Percentiles rank a stretch among this genome's conserved stretches.
phyloP scores from a whole-genome alignment of 2,329 filamentous ascomycete genomes.

The Epichloe coenophiala region DNA sequence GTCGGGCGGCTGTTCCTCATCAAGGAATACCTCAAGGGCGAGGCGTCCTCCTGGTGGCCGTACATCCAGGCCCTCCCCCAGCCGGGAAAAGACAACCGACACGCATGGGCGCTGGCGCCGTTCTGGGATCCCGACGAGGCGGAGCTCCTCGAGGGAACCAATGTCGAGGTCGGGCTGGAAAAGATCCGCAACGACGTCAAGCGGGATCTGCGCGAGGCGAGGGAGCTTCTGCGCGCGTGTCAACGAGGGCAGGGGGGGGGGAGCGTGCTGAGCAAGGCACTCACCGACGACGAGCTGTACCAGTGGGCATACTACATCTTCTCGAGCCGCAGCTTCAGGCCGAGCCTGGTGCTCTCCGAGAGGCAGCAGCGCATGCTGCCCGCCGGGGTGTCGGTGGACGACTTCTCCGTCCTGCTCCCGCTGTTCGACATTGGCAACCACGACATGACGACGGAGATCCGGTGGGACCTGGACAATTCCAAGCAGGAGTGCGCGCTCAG shows the following conservation, averaged over 20 bases:
- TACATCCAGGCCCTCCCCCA: slow-evolving; percentile 59
- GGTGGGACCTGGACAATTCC: slow-evolving; percentile 40
- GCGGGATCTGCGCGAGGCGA: slow-evolving; percentile 31
- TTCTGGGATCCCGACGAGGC: slow-evolving; percentile 51
- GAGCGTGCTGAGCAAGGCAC: slow-evolving; percentile 17
- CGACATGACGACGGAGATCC: slow-evolving; percentile 42
- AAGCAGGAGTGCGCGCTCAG: slow-evolving; percentile 27
- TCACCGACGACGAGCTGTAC: slow-evolving; percentile 40
- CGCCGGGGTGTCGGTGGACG: slow-evolving; percentile 28
- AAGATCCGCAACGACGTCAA: slow-evolving; percentile 34
- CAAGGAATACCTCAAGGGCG: slow-evolving; percentile 48
- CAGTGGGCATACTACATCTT: slow-evolving; percentile 53
- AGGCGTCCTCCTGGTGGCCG: slow-evolving; percentile 50
- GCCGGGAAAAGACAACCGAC: slow-evolving; percentile 30
- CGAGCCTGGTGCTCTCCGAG: slow-evolving; percentile 39
- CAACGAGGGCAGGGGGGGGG: background rate
- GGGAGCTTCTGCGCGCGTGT: slow-evolving; percentile 19
- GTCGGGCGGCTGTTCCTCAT: slow-evolving; percentile 55
- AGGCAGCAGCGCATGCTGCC: slow-evolving; percentile 15
- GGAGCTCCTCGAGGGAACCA: slow-evolving; percentile 41
- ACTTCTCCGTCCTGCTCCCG: slow-evolving; percentile 56
- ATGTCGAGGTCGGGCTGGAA: slow-evolving; percentile 33
- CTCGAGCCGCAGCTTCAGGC: slow-evolving; percentile 50
- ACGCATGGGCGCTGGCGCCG: slow-evolving; percentile 42
- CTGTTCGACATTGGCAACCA: slow-evolving; percentile 64